Evolutionary conservation across 73 alveolate genomes (phyloP), one percentile per base, ranked within the genome.

Genomic region (Paraurostyla sp.): DNA sequence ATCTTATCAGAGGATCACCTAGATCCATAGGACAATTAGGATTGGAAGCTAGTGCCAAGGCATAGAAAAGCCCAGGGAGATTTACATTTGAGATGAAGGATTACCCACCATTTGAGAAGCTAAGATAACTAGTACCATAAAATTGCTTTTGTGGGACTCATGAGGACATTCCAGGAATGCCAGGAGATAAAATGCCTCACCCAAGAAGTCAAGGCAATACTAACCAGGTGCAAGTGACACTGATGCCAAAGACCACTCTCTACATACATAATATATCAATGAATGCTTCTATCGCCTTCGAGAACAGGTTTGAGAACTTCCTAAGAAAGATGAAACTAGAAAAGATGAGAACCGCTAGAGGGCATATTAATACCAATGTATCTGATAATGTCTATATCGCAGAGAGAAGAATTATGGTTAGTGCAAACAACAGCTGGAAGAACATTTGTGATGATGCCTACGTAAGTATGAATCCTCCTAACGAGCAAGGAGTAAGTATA

Each of bases 401-500:
- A 7, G 88, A 89, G 46, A 41, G 94, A 43, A 58, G 85, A 33
- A 43, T 89, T 23, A 42, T 80, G 18, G 88, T 89, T 0, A 29
- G 57, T 11, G 83, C 84, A 0, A 86, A 89, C 51, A 89, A 89
- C 40, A 18, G 92, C 22, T 80, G 91, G 91, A 80, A 81, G 36
- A 76, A 46, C n/a, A 54, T 83, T 3, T 35, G 54, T 18, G 85
- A 62, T 27, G 92, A 83, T 0, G 2, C 78, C 29, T 65, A 83
- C n/a, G 57, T 62, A 0, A 56, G 75, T n/a, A n/a, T 83, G 48
- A 49, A 45, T 33, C 36, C 71, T 7, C 76, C 82, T 2, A 65
- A 83, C 46, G 80, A 60, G 40, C 15, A 83, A 63, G 92, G 92
- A 4, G 20, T 83, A 33, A 42, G 86, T 35, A 41, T n/a, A 4